Base-by-base conservation (phyloP, 495 filamentous ascomycete species). In the Trichoderma parareesei region DNA sequence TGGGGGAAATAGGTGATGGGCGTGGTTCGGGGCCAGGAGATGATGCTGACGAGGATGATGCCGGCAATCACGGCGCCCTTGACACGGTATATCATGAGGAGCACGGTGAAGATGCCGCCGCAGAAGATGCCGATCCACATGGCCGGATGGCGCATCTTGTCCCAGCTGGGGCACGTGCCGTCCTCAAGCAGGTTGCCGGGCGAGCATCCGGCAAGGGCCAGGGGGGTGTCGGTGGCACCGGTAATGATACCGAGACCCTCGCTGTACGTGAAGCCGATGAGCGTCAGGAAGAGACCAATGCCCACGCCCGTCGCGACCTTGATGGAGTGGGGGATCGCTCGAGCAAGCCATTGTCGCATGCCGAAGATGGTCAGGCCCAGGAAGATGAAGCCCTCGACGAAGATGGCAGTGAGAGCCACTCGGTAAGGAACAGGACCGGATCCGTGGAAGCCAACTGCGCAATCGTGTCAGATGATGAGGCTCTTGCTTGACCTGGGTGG, bases 51-150 rank as follows among this genome's bases (percentile, higher is more conserved):
- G 35, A 93, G 81, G 35, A 91, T 73, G 64, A 93, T 93, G 37
- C 90, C 90, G 38, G 82, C 79, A 69, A 93, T 91, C 63, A 93
- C 87, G 44, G 90, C 90, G 61, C 90, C 89, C 74, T 92, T 92
- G 68, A 93, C 82, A 10, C 90, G 83, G 72, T 90, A 93, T 82
- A 91, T 85, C 87, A 93, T 87, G 60, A 93, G 74, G 63, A 91
- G 72, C 6, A 84, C 82, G 6, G 90, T 93, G 49, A 93, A 78
- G 60, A 93, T 78, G 61, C 90, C 90, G 49, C 90, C 89, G 65
- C 86, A 88, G 78, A 93, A 92, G 65, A 94, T 90, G 38, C 90
- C 90, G 65, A 93, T 76, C 90, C 90, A 93, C 82, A 93, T 83
- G 2, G 85, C 85, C 10, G 89, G 86, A 68, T 80, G 90, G 60